Conservation (phyloP, 192 early-diverging fungal species). For the Linnemannia zychae region DNA sequence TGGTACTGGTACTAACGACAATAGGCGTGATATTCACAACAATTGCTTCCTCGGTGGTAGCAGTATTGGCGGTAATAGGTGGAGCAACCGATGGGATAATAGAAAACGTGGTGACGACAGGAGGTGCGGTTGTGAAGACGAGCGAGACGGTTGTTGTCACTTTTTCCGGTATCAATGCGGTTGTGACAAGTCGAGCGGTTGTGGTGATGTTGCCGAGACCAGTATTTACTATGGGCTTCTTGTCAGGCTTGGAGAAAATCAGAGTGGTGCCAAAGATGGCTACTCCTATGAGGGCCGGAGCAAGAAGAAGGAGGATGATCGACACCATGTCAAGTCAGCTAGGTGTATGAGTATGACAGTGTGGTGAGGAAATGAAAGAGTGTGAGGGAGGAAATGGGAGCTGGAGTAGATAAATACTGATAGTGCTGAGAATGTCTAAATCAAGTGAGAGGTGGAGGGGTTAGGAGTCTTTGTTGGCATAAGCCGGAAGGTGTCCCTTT, state of each 20-base stretch:
- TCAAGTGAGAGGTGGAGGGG: no score
- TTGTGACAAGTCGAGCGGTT: background rate
- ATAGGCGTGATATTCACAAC: no score
- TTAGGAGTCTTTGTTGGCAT: background rate
- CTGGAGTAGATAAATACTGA: no score
- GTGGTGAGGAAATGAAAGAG: background rate
- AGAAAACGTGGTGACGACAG: background rate
- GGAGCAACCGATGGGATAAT: no score
- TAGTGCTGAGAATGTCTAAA: background rate
- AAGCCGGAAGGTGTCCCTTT: background rate
- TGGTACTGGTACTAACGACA: no score
- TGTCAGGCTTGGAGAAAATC: background rate
- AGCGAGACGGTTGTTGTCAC: background rate
- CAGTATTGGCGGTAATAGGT: no score
- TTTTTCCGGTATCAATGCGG: background rate
- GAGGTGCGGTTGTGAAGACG: background rate
- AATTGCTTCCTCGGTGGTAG: no score
- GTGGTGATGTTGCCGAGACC: background rate
- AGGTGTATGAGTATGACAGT: background rate
- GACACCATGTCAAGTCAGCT: background rate
- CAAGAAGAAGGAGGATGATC: background rate
- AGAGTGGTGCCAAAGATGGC: constrained; percentile 11
- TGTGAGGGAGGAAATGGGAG: no score
- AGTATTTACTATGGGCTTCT: background rate
- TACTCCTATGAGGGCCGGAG: constrained; percentile 6